Base-by-base conservation (phyloP, 805 yeast species). In the Lipomyces mesembrius region DNA sequence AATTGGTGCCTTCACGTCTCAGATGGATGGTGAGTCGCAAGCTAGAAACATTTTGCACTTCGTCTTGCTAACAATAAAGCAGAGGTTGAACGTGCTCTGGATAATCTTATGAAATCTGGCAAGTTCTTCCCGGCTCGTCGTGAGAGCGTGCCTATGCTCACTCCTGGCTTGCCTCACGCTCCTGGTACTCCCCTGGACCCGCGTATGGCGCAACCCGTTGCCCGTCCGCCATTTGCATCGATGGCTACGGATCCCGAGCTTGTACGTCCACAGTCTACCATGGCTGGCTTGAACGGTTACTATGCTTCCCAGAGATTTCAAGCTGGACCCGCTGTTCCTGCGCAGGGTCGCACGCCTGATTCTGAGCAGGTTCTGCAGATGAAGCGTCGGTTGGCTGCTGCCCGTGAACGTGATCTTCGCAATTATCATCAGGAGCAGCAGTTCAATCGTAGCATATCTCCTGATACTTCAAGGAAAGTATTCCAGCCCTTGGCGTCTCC, bases 361-460 rank as follows among this genome's bases (percentile, higher is more conserved):
- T 37, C 71, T n/a, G 72, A 67, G 56, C 72, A 70, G 64, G 66
- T 70, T 14, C 22, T 68, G 53, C 71, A 68, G 52, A 70, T 70
- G 69, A 66, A 70, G 64, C 68, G 73, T 17, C 68, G 73, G 34
- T 34, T 70, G 62, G 73, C 72, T 17, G 72, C 73, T 5, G 66
- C 66, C 12, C 66, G 73, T 22, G 73, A 70, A 51, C 72, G 73
- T 39, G 72, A 69, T 46, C 62, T 70, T 29, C 73, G 72, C 59
- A 70, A 69, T 63, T 69, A 46, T 63, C 72, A 69, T 55, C 72
- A 70, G 64, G 72, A 70, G 64, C 71, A 68, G 64, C 72, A 70
- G 71, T 64, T 67, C 59, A 66, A 68, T 49, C 64, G 72, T 53
- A 64, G 69, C 61, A 67, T 65, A 62, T 69, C 72, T 9, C 72